These are phyloP conservation scores for Isatis tinctoria DNA, from an alignment of 345 rosid genomes.

Conservation along the genomic window DNA sequence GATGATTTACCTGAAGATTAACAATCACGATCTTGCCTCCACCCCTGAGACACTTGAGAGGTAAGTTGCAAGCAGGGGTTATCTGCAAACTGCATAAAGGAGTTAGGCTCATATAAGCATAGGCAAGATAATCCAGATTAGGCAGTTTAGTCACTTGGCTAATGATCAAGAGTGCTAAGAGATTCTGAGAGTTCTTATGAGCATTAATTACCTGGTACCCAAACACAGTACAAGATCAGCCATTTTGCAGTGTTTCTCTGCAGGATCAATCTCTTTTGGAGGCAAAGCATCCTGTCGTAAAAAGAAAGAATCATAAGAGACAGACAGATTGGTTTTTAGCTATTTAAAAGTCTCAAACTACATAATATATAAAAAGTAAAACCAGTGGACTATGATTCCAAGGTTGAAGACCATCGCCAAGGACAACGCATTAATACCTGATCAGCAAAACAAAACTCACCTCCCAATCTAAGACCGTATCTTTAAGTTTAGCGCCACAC, in stretches of 20 bases:
- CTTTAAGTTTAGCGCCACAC: conserved; percentile 84
- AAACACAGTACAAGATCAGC: conserved; percentile 92
- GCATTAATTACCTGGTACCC: conserved; percentile 72
- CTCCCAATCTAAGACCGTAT: conserved; percentile 99
- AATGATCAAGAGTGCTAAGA: background rate
- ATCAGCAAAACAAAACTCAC: conserved; percentile 30
- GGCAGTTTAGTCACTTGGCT: background rate
- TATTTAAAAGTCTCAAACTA: background rate
- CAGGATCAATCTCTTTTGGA: conserved; percentile 70
- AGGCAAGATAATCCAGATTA: background rate
- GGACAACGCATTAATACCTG: background rate
- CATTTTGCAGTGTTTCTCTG: conserved; percentile 83
- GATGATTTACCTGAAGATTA: conserved; percentile 75
- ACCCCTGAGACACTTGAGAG: conserved; percentile 80
- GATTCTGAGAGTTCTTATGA: background rate
- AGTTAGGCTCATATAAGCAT: conserved; percentile 4
- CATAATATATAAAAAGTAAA: background rate
- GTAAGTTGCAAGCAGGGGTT: conserved; percentile 99
- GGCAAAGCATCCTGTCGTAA: conserved; percentile 84
- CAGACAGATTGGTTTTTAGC: background rate
- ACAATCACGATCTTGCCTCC: conserved; percentile 94
- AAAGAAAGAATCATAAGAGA: background rate
- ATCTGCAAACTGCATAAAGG: conserved; percentile 85
- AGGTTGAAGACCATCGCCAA: background rate
- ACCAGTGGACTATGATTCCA: background rate